Percentiles rank a stretch among this genome's conserved stretches.
Evolutionary conservation across 345 rosid genomes (phyloP).

Genomic region (Gossypium raimondii): DNA sequence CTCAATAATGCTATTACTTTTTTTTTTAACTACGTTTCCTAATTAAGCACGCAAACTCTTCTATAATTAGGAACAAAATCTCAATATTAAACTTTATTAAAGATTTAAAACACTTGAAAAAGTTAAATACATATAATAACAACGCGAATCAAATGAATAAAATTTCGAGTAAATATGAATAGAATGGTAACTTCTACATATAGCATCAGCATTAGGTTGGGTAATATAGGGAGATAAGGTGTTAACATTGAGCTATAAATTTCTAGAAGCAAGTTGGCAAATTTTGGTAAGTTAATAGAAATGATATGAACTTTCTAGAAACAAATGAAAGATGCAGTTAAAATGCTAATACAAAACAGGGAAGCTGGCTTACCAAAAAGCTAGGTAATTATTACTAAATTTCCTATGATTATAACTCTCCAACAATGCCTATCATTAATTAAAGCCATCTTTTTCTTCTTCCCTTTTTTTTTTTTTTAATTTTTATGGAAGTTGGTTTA

Average conservation of each 20-base stretch:
- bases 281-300: not conserved
- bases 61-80: too few relatives aligned
- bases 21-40: too few relatives aligned
- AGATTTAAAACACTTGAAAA: too few relatives aligned
- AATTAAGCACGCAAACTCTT: too few relatives aligned
- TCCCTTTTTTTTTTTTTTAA: not conserved
- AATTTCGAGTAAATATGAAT: too few relatives aligned
- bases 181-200: too few relatives aligned
- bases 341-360: not conserved
- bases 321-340: not conserved
- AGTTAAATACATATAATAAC: too few relatives aligned
- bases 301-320: not conserved
- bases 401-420: constrained; percentile 5
- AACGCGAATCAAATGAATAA: too few relatives aligned
- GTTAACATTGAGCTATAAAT: not conserved
- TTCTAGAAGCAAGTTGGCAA: not conserved
- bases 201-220: not conserved
- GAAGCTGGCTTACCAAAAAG: not conserved
- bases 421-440: not conserved
- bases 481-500: not conserved
- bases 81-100: too few relatives aligned
- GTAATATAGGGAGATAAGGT: not conserved
- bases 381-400: not conserved
- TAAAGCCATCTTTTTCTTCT: not conserved
- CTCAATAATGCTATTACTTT: too few relatives aligned